Conservation (phyloP, 768 basidiomycete species). For the Xanthoconium purpureum region DNA sequence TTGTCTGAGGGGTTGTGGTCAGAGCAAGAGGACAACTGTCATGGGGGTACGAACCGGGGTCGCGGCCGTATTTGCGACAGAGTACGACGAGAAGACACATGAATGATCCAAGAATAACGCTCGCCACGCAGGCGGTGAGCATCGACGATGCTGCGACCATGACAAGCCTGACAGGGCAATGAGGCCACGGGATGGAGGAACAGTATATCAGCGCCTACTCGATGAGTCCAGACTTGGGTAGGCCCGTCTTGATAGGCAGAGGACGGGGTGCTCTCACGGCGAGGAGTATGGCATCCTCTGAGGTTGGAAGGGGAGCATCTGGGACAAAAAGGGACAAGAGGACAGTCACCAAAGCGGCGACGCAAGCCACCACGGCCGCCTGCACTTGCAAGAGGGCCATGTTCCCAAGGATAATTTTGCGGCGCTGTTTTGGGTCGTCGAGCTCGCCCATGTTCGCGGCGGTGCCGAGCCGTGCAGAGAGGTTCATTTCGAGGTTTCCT, state of each 20-base stretch:
- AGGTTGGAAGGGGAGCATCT: constrained; percentile 17
- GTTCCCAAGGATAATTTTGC: constrained; percentile 74
- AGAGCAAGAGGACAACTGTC: neutral
- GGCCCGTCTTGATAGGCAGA: constrained; percentile 25
- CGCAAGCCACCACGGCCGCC: constrained; percentile 82
- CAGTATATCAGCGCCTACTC: constrained; percentile 31
- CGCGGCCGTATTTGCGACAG: constrained; percentile 69
- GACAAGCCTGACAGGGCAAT: constrained; percentile 51
- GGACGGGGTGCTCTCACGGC: constrained; percentile 21
- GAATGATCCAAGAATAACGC: constrained; percentile 82
- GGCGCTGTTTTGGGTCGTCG: constrained; percentile 62
- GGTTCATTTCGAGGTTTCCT: constrained; percentile 99
- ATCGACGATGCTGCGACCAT: constrained; percentile 78
- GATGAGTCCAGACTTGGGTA: constrained; percentile 36
- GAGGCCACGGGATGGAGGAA: constrained; percentile 2
- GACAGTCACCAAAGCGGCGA: constrained; percentile 79
- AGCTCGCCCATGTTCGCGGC: constrained; percentile 92
- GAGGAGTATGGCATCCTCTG: constrained; percentile 9
- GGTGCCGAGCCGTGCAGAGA: constrained; percentile 92
- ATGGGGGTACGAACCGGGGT: constrained; percentile 65
- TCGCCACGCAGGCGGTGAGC: constrained; percentile 76
- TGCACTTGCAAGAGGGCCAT: constrained; percentile 89
- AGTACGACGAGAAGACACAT: constrained; percentile 83
- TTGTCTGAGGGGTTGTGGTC: constrained; percentile 58
- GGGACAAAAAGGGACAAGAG: constrained; percentile 65